Evolutionary conservation across 768 basidiomycete species (phyloP), one percentile per base, ranked within the genome.

Genomic region (Lactarius indigo): DNA sequence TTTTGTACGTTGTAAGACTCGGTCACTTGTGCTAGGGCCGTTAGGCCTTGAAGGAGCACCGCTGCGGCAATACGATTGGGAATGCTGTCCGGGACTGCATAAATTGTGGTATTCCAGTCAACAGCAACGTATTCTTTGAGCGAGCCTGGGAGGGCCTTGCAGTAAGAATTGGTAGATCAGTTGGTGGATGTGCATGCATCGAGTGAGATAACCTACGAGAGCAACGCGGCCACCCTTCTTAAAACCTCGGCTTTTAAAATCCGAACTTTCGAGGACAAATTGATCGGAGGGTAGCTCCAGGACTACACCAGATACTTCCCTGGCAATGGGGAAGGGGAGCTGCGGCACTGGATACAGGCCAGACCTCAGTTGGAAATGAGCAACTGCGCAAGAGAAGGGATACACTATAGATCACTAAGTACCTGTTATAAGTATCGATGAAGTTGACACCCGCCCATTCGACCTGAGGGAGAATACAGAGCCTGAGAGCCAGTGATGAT

Each of bases 401-500:
- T 17, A 57, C 17, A 20, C 5, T 8, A 18, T 18, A 73, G 75
- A n/a, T 72, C 68, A 3, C 5, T 12, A 70, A 77, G 75, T 77
- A 88, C 85, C 94, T 82, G 73, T 84, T 86, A 75, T 97, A 96
- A 54, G 86, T 87, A 74, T 92, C 90, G 73, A 90, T 93, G 75
- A 91, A 97, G 79, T 97, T 97, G 72, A 96, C 83, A 8, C 92
- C 92, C 10, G 82, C 78, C 71, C 87, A 94, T 70, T 92, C 85
- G 28, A 87, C 80, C 90, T 89, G 72, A 60, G 9, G 35, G 52
- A 23, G 7, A 42, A 61, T 15, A 33, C 31, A 5, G 5, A 63
- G 47, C 6, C 8, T 37, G 3, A 37, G 8, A 20, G 13, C 55
- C 6, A 30, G 18, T 31, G 35, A 57, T 7, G 39, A 62, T 17